A percentile compares a stretch with the other conserved stretches of the same genome.
Conservation (phyloP, 83 land plant genomes). For the Thuja plicata region DNA sequence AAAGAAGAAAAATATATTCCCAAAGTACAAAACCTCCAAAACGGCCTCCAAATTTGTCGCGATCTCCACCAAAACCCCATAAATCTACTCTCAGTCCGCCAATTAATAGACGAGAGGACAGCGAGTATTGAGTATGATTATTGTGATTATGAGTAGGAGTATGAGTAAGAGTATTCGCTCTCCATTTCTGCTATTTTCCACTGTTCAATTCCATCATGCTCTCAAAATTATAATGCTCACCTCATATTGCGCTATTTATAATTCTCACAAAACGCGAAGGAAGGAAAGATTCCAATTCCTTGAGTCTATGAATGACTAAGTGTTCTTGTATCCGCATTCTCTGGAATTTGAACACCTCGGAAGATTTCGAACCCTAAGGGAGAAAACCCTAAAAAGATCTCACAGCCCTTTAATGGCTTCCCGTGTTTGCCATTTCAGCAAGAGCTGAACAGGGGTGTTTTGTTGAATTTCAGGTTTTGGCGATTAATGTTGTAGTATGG, state of each 20-base stretch:
- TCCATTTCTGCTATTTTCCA: not conserved
- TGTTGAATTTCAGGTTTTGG: not conserved
- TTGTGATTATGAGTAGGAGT: not conserved
- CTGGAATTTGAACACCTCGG: not conserved
- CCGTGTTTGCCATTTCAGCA: not conserved
- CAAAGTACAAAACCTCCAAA: not conserved
- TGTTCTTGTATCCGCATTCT: not conserved
- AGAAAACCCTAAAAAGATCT: not conserved
- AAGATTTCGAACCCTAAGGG: not conserved
- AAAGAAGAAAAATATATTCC: not conserved
- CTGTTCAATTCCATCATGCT: not conserved
- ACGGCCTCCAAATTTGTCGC: slow-evolving; percentile 7
- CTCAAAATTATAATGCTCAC: not conserved
- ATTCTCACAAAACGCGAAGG: not conserved
- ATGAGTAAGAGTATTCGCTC: not conserved
- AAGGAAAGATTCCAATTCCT: not conserved
- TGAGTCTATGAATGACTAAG: not conserved
- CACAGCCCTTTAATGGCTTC: not conserved
- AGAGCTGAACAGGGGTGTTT: not conserved
- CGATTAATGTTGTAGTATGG: not conserved
- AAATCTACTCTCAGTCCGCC: not conserved
- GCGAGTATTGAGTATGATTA: not conserved
- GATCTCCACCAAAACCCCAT: not conserved
- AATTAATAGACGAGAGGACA: not conserved
- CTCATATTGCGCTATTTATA: not conserved